Conservation (phyloP, 192 early-diverging fungal species). For the Umbelopsis sp. region DNA sequence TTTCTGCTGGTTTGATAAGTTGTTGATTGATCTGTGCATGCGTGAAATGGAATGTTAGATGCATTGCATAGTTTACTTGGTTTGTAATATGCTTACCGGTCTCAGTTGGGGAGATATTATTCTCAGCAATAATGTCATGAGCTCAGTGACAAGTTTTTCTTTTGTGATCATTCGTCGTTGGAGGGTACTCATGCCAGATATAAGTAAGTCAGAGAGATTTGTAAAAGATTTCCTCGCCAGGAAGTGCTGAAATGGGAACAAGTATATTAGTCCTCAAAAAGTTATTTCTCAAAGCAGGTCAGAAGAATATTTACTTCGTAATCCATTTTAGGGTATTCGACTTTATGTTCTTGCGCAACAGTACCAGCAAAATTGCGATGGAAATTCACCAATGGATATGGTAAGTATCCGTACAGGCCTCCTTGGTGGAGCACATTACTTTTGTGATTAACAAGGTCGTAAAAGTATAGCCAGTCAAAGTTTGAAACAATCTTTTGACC, state of each 20-base stretch:
- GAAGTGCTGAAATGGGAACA: conserved; percentile 33
- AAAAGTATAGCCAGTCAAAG: conserved; percentile 81
- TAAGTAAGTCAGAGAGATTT: conserved; percentile 54
- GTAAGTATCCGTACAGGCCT: conserved; percentile 65
- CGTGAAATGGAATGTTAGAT: conserved; percentile 35
- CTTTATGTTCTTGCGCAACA: conserved; percentile 46
- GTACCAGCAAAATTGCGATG: conserved; percentile 82
- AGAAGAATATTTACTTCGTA: conserved; percentile 59
- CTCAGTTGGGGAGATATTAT: conserved; percentile 81
- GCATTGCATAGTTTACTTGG: conserved; percentile 29
- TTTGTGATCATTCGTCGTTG: conserved; percentile 54
- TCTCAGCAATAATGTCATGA: conserved; percentile 68
- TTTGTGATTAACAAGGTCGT: conserved; percentile 69
- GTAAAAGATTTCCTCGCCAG: conserved; percentile 55
- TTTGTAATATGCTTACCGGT: conserved; percentile 56
- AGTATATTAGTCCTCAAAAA: background rate
- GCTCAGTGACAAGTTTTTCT: conserved; percentile 49
- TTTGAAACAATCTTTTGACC: conserved; percentile 66
- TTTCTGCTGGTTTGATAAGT: conserved; percentile 66
- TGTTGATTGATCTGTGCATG: conserved; percentile 60
- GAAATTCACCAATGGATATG: conserved; percentile 74
- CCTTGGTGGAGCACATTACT: conserved; percentile 51
- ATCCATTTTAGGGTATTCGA: conserved; percentile 79
- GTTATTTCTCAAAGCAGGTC: background rate
- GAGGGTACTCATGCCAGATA: conserved; percentile 49